Conservation (phyloP, 192 early-diverging fungal genomes). For the Entomortierella beljakovae region DNA sequence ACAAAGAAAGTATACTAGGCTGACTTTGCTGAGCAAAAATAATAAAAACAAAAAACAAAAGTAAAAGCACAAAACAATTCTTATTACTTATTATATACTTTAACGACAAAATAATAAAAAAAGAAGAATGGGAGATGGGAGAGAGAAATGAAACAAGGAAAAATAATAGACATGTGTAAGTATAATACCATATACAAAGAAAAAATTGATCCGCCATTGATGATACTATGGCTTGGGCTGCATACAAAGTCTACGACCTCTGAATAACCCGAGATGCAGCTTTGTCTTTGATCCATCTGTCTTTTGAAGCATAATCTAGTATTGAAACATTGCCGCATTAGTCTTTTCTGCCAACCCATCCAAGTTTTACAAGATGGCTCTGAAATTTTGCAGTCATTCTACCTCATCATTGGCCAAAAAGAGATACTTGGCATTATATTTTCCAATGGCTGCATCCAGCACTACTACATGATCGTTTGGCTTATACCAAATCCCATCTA, state of each 20-base stretch:
- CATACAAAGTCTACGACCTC: conserved; percentile 46
- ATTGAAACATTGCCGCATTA: not conserved
- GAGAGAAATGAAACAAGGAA: not conserved
- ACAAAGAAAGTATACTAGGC: not conserved
- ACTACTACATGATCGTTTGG: conserved; percentile 46
- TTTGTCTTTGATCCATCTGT: conserved; percentile 47
- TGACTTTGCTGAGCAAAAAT: not conserved
- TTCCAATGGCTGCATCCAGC: conserved; percentile 40
- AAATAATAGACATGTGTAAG: not conserved
- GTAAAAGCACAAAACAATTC: not conserved
- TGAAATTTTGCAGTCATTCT: not conserved
- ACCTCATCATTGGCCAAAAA: conserved; percentile 36
- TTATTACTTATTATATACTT: too few species aligned
- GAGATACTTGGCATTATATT: conserved; percentile 49
- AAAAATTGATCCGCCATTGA: too few species aligned
- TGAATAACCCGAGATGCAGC: conserved; percentile 37
- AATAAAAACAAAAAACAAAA: not conserved
- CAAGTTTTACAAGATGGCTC: not conserved
- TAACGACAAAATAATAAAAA: not conserved
- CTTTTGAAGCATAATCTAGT: conserved; percentile 48
- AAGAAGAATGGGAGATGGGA: not conserved
- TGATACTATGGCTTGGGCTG: conserved; percentile 28
- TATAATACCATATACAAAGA: not conserved
- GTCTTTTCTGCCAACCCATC: not conserved
- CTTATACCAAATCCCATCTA: conserved; percentile 51